A percentile compares a stretch with the other conserved stretches of the same genome.
These are phyloP conservation scores for Colletotrichum gloeosporioides DNA, from an alignment of 2,329 filamentous ascomycete genomes.

Conservation along the genomic window DNA sequence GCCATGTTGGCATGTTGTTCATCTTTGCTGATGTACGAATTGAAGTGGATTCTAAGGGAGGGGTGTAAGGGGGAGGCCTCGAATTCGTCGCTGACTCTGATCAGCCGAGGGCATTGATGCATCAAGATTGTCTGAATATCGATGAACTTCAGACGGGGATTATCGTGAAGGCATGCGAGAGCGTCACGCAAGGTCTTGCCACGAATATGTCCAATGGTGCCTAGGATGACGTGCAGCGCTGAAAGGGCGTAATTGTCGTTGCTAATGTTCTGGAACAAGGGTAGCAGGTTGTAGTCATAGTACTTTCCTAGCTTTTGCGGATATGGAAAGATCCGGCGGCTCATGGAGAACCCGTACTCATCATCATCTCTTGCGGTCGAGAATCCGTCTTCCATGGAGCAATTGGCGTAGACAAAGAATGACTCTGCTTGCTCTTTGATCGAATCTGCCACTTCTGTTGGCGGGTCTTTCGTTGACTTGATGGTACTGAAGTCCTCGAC, in stretches of 20 bases:
- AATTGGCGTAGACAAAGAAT: conserved; percentile 24
- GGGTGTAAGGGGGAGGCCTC: not conserved
- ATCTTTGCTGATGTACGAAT: not conserved
- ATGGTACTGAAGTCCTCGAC: not conserved
- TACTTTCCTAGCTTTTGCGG: conserved; percentile 12
- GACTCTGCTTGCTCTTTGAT: conserved; percentile 11
- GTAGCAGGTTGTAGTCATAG: conserved; percentile 23
- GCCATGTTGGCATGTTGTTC: conserved; percentile 24
- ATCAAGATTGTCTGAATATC: not conserved
- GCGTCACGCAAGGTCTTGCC: not conserved
- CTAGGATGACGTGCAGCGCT: not conserved
- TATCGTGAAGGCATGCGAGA: not conserved
- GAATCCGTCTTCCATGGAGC: conserved; percentile 16
- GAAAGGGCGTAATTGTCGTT: conserved; percentile 2
- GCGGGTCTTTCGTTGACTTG: not conserved
- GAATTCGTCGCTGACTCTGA: conserved; percentile 1
- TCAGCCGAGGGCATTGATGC: conserved; percentile 14
- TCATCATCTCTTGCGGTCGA: not conserved
- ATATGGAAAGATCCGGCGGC: not conserved
- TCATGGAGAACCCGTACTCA: not conserved
- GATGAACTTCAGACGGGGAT: not conserved
- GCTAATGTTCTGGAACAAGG: conserved; percentile 22
- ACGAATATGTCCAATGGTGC: not conserved
- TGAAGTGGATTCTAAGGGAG: conserved; percentile 9
- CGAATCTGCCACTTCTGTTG: not conserved